Conservation (phyloP, 257 asterid genomes). For the Phtheirospermum japonicum region DNA sequence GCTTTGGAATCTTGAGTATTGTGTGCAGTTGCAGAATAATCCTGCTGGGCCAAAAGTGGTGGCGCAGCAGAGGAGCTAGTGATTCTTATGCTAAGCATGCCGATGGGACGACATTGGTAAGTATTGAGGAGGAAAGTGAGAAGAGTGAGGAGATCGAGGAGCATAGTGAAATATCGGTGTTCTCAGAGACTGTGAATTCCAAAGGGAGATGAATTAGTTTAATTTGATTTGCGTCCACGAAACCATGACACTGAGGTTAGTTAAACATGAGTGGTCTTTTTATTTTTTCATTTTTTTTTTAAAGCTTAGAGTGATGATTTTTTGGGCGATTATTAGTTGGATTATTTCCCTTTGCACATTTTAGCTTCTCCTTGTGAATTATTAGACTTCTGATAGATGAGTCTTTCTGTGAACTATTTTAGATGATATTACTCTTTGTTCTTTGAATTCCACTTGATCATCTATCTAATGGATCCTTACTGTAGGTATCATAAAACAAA, state of each 20-base stretch:
- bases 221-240: no score
- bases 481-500: no score
- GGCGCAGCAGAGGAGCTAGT: slow-evolving; percentile 37
- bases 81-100: slow-evolving; percentile 35
- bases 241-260: no score
- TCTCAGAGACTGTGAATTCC: slow-evolving; percentile 19
- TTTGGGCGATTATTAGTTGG: no score
- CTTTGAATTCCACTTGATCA: no score
- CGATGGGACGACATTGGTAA: slow-evolving; percentile 27
- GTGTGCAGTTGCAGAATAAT: slow-evolving; percentile 43
- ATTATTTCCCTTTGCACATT: no score
- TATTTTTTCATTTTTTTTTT: no score
- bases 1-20: slow-evolving; percentile 64
- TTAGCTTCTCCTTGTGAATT: slow-evolving; percentile 2
- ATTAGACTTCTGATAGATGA: neutral
- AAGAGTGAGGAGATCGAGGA: slow-evolving; percentile 23
- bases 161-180: slow-evolving; percentile 15
- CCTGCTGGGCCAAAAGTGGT: slow-evolving; percentile 34
- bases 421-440: no score
- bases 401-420: no score
- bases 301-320: no score
- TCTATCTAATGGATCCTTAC: no score
- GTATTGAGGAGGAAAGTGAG: slow-evolving; percentile 33
- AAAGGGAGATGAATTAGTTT: slow-evolving; percentile 18
- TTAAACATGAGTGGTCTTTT: no score